Base-by-base conservation (phyloP, 2,329 filamentous ascomycete genomes). In the Bertia moriformis region DNA sequence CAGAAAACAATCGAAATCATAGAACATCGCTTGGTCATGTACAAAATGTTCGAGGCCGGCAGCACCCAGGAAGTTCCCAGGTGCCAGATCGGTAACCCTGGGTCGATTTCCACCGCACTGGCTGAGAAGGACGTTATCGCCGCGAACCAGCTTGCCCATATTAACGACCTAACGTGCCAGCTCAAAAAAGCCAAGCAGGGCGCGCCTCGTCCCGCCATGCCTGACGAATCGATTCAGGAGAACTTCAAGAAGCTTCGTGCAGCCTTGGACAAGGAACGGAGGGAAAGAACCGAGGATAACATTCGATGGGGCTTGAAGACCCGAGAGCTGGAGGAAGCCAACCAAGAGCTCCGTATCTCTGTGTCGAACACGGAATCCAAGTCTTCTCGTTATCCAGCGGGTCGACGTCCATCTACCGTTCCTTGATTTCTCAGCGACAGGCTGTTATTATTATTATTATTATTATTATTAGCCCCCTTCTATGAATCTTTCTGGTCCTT, bases 401-500 rank as follows among this genome's bases (percentile, higher is more conserved):
- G 24, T 29, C 24, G 24, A 10, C 24, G 24, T 10, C 24, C 24
- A 10, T n/a, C 24, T 29, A 29, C 24, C n/a, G 10, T 29, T n/a
- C 24, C 24, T n/a, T 29, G 24, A 29, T 29, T 29, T 29, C 24
- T n/a, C n/a, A 29, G n/a, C n/a, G n/a, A n/a, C n/a, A n/a, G n/a
- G n/a, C n/a, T n/a, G n/a, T n/a, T n/a, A n/a, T n/a, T n/a, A n/a
- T n/a, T n/a, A n/a, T n/a, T n/a, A n/a, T n/a, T n/a, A n/a, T n/a
- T n/a, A n/a, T n/a, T n/a, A n/a, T n/a, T n/a, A n/a, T n/a, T n/a
- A n/a, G n/a, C n/a, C n/a, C n/a, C n/a, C n/a, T n/a, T n/a, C n/a
- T n/a, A n/a, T n/a, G n/a, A n/a, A n/a, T n/a, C n/a, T n/a, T n/a
- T n/a, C n/a, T n/a, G n/a, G n/a, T n/a, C n/a, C n/a, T n/a, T n/a